Evolutionary conservation across 2,329 filamentous ascomycete genomes (phyloP).

Genomic region (Aspergillus quadrilineatus): DNA sequence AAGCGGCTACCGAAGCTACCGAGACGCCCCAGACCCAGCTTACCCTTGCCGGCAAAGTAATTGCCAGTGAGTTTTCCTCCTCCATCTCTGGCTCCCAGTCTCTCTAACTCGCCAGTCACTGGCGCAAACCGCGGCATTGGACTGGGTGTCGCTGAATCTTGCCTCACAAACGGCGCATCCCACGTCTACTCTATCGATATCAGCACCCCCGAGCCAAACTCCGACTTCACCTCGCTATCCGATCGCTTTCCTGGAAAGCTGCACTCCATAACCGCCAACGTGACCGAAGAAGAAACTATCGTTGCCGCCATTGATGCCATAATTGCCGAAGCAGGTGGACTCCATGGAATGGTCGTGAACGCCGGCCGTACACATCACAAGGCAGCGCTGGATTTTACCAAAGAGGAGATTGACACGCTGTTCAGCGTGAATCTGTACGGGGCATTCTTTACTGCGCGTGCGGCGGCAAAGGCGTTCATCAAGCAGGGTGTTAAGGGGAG

Average conservation of each 20-base stretch:
- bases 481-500: slow-evolving; percentile 46
- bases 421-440: slow-evolving; percentile 38
- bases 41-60: slow-evolving; percentile 31
- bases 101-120: slow-evolving; percentile 29
- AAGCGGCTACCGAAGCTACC: neutral
- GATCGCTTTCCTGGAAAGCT: slow-evolving; percentile 43
- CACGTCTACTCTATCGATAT: slow-evolving; percentile 51
- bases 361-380: slow-evolving; percentile 55
- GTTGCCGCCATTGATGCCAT: slow-evolving; percentile 48
- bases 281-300: slow-evolving; percentile 49
- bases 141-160: slow-evolving; percentile 49
- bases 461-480: slow-evolving; percentile 48
- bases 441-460: slow-evolving; percentile 46
- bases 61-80: slow-evolving; percentile 29
- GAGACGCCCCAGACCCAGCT: slow-evolving; percentile 28
- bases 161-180: slow-evolving; percentile 46
- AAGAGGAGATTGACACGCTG: slow-evolving; percentile 47
- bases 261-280: slow-evolving; percentile 46
- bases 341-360: slow-evolving; percentile 54
- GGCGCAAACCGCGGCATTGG: slow-evolving; percentile 26
- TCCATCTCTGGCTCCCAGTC: neutral
- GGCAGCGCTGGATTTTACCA: slow-evolving; percentile 51
- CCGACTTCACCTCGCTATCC: slow-evolving; percentile 19
- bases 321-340: slow-evolving; percentile 42
- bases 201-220: slow-evolving; percentile 22